A percentile compares a stretch with the other conserved stretches of the same genome.
Conservation (phyloP, 306 rosid genomes). For the Prinsepia uniflora region DNA sequence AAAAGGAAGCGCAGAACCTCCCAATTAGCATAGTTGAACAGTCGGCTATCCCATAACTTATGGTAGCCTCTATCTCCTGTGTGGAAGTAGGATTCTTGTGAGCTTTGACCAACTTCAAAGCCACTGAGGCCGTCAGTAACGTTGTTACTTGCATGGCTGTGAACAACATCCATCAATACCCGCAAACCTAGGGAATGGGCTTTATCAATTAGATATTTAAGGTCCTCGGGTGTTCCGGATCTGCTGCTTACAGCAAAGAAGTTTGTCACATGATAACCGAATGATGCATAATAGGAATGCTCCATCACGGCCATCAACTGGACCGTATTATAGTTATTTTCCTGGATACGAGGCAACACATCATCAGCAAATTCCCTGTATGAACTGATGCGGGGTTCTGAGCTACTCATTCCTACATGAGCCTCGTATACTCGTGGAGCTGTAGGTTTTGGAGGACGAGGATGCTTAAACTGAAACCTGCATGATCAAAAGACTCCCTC, state of each 20-base stretch:
- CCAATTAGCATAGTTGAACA: slow-evolving; percentile 94
- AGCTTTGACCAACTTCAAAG: slow-evolving; percentile 89
- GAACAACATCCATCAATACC: slow-evolving; percentile 90
- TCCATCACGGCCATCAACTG: slow-evolving; percentile 99
- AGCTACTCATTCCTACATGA: slow-evolving; percentile 98
- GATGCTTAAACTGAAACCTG: slow-evolving; percentile 76
- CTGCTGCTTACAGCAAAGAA: slow-evolving; percentile 94
- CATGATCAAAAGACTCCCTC: slow-evolving; percentile 11
- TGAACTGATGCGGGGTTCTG: slow-evolving; percentile 75
- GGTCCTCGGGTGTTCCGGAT: slow-evolving; percentile 97
- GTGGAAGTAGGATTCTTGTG: slow-evolving; percentile 90
- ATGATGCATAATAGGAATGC: slow-evolving; percentile 97
- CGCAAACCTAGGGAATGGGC: slow-evolving; percentile 85
- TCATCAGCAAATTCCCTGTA: slow-evolving; percentile 91
- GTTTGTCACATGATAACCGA: slow-evolving; percentile 91
- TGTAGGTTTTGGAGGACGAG: slow-evolving; percentile 65
- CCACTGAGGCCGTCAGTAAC: slow-evolving; percentile 94
- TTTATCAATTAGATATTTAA: slow-evolving; percentile 84
- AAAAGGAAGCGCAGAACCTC: slow-evolving; percentile 96
- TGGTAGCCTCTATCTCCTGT: slow-evolving; percentile 84
- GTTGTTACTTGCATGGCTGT: slow-evolving; percentile 94
- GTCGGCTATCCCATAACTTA: slow-evolving; percentile 91
- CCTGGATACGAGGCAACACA: slow-evolving; percentile 75
- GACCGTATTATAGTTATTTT: slow-evolving; percentile 85
- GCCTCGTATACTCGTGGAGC: slow-evolving; percentile 90